Conservation (phyloP, 148 eudicot genomes). For the Euryodendron excelsum region DNA sequence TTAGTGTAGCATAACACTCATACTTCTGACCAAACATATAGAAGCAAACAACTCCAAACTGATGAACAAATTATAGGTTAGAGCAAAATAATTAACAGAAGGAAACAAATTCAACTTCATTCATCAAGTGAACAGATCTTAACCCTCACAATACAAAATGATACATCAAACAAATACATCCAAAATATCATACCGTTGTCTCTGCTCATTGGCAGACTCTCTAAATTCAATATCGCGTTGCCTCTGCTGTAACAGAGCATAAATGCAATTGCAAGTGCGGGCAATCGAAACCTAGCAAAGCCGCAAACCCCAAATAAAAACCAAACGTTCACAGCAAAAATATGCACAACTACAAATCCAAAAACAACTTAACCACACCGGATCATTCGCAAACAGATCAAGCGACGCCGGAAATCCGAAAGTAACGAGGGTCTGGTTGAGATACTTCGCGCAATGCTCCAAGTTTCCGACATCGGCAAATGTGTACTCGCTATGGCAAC, state of each 20-base stretch:
- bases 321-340: constrained; percentile 10
- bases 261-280: constrained; percentile 88
- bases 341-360: neutral
- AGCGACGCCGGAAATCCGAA: constrained; percentile 95
- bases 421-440: constrained; percentile 87
- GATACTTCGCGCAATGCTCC: constrained; percentile 93
- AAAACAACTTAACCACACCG: constrained; percentile 36
- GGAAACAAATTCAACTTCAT: neutral
- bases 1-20: neutral
- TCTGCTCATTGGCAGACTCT: constrained; percentile 88
- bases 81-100: neutral
- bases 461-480: constrained; percentile 85
- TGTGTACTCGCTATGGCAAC: constrained; percentile 47
- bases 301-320: constrained; percentile 10
- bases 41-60: neutral
- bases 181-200: no score
- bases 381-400: constrained; percentile 95
- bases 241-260: constrained; percentile 89
- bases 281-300: constrained; percentile 99
- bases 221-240: constrained; percentile 94
- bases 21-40: neutral
- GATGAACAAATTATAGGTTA: neutral
- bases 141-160: no score
- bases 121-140: neutral
- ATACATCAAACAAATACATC: no score